These are phyloP conservation scores for Phytophthora sojae DNA, from an alignment of 352 stramenopile species.

Conservation along the genomic window DNA sequence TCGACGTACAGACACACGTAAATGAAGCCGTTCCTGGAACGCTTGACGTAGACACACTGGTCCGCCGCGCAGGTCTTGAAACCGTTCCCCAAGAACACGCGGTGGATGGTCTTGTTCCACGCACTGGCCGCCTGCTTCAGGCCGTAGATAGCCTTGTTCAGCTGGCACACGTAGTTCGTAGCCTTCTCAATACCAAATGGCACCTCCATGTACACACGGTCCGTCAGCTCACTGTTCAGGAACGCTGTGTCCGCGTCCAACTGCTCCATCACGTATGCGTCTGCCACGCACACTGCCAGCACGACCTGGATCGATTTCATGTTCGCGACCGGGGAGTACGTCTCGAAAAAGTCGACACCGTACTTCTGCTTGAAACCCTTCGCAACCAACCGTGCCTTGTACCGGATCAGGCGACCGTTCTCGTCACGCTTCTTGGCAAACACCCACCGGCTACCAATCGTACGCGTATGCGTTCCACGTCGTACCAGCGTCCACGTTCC, in stretches of 20 bases:
- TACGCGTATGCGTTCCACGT: constrained; percentile 10
- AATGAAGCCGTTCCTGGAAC: neutral
- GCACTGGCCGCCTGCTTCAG: constrained; percentile 1
- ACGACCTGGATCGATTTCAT: constrained; percentile 43
- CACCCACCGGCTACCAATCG: constrained; percentile 42
- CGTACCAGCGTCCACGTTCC: constrained; percentile 11
- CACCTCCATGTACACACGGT: constrained; percentile 19
- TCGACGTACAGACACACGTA: neutral
- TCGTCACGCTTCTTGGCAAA: constrained; percentile 49
- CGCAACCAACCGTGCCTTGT: constrained; percentile 44
- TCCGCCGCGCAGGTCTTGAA: constrained; percentile 1
- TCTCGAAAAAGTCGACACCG: constrained; percentile 42
- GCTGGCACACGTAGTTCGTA: neutral
- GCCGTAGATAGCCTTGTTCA: constrained; percentile 2
- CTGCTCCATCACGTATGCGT: constrained; percentile 34
- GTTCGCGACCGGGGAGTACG: constrained; percentile 33
- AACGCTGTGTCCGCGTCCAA: constrained; percentile 48
- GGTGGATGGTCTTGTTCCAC: constrained; percentile 9
- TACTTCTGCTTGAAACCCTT: constrained; percentile 43
- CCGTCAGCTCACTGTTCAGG: constrained; percentile 26
- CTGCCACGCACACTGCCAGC: constrained; percentile 13
- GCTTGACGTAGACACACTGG: neutral
- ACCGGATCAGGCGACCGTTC: constrained; percentile 35
- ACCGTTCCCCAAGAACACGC: neutral
- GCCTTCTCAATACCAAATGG: constrained; percentile 2